phyloP scores from a whole-genome alignment of 257 asterid species.

The Salvia splendens region DNA sequence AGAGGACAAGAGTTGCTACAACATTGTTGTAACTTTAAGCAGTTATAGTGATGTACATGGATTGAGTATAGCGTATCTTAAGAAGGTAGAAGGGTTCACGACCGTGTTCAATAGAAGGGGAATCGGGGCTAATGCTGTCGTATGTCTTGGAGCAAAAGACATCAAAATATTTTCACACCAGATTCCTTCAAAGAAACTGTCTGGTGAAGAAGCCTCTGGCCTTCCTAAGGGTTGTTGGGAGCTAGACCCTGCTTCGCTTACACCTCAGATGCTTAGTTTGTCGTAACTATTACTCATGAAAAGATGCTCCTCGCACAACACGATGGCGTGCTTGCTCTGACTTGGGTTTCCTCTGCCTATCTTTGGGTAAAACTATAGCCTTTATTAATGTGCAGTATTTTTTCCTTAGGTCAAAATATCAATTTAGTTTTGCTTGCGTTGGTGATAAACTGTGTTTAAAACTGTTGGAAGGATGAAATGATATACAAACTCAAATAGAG shows the following conservation, averaged over 20 bases:
- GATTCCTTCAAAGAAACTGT: conserved; percentile 78
- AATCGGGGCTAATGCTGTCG: conserved; percentile 63
- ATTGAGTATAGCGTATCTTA: conserved; percentile 71
- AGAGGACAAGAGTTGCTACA: conserved; percentile 40
- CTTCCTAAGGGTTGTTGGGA: conserved; percentile 90
- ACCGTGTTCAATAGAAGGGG: conserved; percentile 68
- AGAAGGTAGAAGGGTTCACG: conserved; percentile 69
- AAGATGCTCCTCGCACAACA: conserved; percentile 9
- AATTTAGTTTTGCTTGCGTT: not conserved
- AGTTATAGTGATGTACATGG: conserved; percentile 68
- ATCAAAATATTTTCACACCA: conserved; percentile 63
- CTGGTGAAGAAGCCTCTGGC: conserved; percentile 60
- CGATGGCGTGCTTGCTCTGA: conserved; percentile 18
- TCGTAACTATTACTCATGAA: conserved; percentile 1
- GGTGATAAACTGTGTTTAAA: not conserved
- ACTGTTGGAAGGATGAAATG: not conserved
- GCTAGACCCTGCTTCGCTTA: conserved; percentile 75
- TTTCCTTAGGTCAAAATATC: not conserved
- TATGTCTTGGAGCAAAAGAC: conserved; percentile 50
- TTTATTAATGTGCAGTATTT: conserved; percentile 13
- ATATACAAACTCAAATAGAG: not conserved
- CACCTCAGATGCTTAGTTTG: conserved; percentile 40
- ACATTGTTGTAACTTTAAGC: conserved; percentile 58
- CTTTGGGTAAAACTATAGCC: conserved; percentile 26
- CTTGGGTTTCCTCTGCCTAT: not conserved